A percentile compares a stretch with the other conserved stretches of the same genome.
Conservation (phyloP, 345 rosid genomes). For the Eucalyptus erythrocorys region DNA sequence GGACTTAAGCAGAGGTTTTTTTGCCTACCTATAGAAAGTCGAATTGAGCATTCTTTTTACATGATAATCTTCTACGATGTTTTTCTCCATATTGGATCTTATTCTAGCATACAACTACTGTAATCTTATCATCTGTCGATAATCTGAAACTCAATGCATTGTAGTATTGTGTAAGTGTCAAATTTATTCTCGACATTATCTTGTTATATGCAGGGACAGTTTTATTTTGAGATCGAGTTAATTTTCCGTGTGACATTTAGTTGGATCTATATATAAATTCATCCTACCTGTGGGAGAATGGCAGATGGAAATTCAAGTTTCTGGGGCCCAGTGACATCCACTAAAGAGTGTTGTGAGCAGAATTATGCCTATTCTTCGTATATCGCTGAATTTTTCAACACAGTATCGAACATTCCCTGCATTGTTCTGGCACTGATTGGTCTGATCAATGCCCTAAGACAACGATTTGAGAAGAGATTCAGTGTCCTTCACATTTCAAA, state of each 20-base stretch:
- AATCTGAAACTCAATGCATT: not conserved
- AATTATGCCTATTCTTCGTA: constrained; percentile 68
- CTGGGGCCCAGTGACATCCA: constrained; percentile 93
- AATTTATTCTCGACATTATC: not conserved
- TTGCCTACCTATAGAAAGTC: not conserved
- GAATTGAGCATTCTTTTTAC: not conserved
- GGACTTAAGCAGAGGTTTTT: not conserved
- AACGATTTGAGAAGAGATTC: constrained; percentile 92
- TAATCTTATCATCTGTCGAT: not conserved
- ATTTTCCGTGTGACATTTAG: not conserved
- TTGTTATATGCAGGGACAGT: not conserved
- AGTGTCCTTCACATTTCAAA: constrained; percentile 85
- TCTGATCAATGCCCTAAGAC: constrained; percentile 74
- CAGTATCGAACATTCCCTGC: constrained; percentile 65
- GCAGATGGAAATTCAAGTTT: constrained; percentile 66
- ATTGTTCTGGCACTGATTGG: constrained; percentile 77
- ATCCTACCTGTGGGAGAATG: constrained; percentile 23
- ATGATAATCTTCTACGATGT: not conserved
- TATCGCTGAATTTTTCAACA: constrained; percentile 87
- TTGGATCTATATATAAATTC: not conserved
- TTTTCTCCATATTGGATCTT: not conserved
- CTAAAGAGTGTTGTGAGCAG: constrained; percentile 76
- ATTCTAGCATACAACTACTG: not conserved
- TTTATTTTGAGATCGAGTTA: not conserved
- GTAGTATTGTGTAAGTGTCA: not conserved